Evolutionary conservation across 1,139 yeast species (phyloP).

Genomic region (Hyphopichia khmerensis): DNA sequence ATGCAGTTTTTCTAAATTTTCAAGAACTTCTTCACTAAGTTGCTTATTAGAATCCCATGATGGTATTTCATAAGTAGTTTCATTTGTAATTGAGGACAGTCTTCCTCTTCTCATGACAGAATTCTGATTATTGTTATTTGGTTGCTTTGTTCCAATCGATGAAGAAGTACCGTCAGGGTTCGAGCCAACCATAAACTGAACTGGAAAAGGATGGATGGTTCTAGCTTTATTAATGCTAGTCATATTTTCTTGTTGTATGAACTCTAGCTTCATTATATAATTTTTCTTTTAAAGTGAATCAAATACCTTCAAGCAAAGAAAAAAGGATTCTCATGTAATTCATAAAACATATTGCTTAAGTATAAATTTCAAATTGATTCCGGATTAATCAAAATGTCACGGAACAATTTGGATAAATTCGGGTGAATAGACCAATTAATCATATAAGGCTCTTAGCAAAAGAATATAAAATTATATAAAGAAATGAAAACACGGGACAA

Average conservation of each 20-base stretch:
- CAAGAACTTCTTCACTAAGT: background rate
- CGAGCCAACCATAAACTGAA: constrained; percentile 2
- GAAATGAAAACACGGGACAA: background rate
- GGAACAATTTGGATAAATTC: background rate
- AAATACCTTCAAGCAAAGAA: too few species aligned
- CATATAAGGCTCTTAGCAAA: background rate
- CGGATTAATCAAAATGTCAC: background rate
- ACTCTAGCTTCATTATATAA: background rate
- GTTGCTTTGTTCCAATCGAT: background rate
- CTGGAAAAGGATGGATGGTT: constrained; percentile 4
- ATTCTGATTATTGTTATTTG: background rate
- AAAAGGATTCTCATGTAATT: too few species aligned
- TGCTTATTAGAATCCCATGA: constrained; percentile 2
- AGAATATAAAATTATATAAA: background rate
- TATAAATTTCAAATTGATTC: background rate
- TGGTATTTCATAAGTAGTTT: constrained; percentile 1
- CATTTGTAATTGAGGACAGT: background rate
- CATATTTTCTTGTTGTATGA: background rate
- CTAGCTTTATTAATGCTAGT: background rate
- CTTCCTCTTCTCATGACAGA: constrained; percentile 2
- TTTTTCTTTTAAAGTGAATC: too few species aligned
- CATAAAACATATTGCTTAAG: too few species aligned
- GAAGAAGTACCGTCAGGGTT: background rate
- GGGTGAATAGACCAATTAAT: background rate
- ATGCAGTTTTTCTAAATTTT: constrained; percentile 1